A percentile compares a stretch with the other conserved stretches of the same genome.
These are phyloP conservation scores for Persicaria maculosa DNA, from an alignment of 148 eudicot genomes.

Conservation along the genomic window DNA sequence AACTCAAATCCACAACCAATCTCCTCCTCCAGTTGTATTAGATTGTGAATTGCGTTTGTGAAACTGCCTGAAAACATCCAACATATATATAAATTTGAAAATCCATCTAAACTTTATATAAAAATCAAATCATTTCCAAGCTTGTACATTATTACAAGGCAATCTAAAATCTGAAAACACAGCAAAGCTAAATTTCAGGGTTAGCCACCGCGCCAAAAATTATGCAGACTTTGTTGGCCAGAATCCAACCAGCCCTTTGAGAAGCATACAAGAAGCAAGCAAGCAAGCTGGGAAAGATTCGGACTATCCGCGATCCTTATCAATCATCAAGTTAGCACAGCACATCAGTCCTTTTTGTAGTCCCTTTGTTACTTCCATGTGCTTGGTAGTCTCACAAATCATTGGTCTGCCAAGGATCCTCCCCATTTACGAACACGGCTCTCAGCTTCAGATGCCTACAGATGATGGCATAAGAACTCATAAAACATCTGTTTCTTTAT, in stretches of 20 bases:
- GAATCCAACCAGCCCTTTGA: background rate
- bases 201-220: background rate
- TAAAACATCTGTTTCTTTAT: background rate
- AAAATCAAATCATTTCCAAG: conserved; percentile 4
- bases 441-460: conserved; percentile 61
- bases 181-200: background rate
- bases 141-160: background rate
- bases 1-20: too few species aligned
- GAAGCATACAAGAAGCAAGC: conserved; percentile 1
- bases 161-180: conserved; percentile 1
- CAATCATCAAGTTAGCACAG: background rate
- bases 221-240: background rate
- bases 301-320: background rate
- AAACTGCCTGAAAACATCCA: background rate
- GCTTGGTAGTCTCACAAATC: conserved; percentile 1
- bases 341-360: background rate
- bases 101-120: background rate
- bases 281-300: background rate
- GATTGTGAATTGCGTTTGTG: background rate
- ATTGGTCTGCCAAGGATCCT: conserved; percentile 40
- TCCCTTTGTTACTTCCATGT: background rate
- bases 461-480: background rate
- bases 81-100: background rate
- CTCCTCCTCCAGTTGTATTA: background rate
- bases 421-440: conserved; percentile 67